A percentile compares a stretch with the other conserved stretches of the same genome.
Evolutionary conservation across 345 rosid species (phyloP).

Genomic region (Fremontodendron californicum): DNA sequence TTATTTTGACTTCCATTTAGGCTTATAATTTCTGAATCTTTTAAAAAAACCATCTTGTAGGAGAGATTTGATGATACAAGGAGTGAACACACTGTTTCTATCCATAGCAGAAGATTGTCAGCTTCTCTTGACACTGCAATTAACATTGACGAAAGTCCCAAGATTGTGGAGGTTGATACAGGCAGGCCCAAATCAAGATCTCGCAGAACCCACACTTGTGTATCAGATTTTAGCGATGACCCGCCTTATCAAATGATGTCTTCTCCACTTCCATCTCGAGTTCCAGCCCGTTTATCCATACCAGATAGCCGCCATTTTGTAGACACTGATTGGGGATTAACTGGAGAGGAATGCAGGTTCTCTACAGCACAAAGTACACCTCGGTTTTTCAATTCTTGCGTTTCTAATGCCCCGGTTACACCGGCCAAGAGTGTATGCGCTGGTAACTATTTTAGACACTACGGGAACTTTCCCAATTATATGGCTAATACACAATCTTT

Average conservation of each 20-base stretch:
- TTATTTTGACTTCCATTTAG: not conserved
- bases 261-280: conserved; percentile 34
- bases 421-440: conserved; percentile 70
- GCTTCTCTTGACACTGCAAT: conserved; percentile 41
- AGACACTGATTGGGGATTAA: conserved; percentile 51
- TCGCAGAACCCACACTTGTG: conserved; percentile 40
- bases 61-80: conserved; percentile 68
- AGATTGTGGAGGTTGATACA: conserved; percentile 84
- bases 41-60: conserved; percentile 25
- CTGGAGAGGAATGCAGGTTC: conserved; percentile 58
- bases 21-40: not conserved
- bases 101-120: conserved; percentile 72
- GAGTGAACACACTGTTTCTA: conserved; percentile 42
- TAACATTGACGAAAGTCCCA: conserved; percentile 58
- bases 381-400: conserved; percentile 33
- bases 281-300: conserved; percentile 29
- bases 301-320: conserved; percentile 28
- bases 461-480: conserved; percentile 55
- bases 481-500: conserved; percentile 89
- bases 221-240: conserved; percentile 53
- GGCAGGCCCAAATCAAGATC: conserved; percentile 70
- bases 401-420: conserved; percentile 39
- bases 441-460: conserved; percentile 48
- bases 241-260: conserved; percentile 31
- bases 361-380: conserved; percentile 79